phyloP scores from a whole-genome alignment of 1,284 basidiomycete genomes.

The Ceratobasidium sp. region DNA sequence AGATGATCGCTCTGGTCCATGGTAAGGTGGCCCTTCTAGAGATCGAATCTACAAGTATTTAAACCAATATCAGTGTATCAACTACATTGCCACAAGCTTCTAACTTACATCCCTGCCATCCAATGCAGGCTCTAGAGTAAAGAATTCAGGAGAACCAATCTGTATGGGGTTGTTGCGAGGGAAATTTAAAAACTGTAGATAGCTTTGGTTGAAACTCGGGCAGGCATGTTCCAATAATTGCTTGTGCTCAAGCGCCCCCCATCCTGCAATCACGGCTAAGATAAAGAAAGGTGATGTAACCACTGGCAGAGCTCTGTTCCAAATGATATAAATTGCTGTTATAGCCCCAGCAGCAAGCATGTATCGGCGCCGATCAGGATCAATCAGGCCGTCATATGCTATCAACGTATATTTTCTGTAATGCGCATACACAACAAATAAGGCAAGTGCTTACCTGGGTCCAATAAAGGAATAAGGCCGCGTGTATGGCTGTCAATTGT shows the following conservation, averaged over 20 bases:
- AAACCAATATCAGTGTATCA: not conserved
- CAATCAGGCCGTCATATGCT: too few species aligned
- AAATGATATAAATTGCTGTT: not conserved
- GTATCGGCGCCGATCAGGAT: not conserved
- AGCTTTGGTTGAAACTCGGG: not conserved
- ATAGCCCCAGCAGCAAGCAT: not conserved
- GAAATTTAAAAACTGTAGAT: not conserved
- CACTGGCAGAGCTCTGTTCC: not conserved
- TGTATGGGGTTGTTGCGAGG: not conserved
- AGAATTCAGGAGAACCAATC: not conserved
- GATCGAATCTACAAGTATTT: not conserved
- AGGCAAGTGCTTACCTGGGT: not conserved
- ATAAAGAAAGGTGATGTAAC: not conserved
- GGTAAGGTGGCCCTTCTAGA: not conserved
- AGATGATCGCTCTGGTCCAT: not conserved
- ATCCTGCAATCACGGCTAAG: not conserved
- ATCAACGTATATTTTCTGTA: too few species aligned
- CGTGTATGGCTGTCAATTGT: too few species aligned
- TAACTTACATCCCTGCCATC: not conserved
- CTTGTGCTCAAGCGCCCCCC: not conserved
- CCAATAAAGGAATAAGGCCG: too few species aligned
- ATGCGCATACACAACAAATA: too few species aligned
- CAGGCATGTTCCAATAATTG: not conserved
- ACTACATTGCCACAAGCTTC: not conserved
- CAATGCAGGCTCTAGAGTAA: not conserved